Evolutionary conservation across 2,329 filamentous ascomycete genomes (phyloP).

Genomic region (Claviceps lovelessii): DNA sequence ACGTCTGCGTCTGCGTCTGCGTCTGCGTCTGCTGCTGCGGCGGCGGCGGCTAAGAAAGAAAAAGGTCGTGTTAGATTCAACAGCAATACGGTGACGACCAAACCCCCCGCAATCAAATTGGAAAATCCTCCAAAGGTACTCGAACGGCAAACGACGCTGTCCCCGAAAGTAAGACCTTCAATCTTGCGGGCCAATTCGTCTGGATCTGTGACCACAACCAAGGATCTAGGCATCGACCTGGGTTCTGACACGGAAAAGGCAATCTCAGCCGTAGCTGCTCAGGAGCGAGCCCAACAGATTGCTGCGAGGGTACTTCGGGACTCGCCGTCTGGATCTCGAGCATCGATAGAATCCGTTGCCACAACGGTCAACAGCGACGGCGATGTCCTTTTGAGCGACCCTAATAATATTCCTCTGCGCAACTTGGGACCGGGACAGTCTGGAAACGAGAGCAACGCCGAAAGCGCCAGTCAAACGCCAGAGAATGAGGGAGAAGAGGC

Average conservation of each 20-base stretch:
- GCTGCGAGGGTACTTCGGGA: constrained; percentile 25
- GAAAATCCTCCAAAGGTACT: not conserved
- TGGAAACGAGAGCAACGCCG: not conserved
- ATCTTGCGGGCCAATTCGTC: constrained; percentile 28
- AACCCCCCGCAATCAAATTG: constrained; percentile 11
- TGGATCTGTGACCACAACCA: constrained; percentile 20
- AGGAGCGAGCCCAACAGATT: constrained; percentile 27
- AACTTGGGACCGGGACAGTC: constrained; percentile 11
- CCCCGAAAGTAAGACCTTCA: constrained; percentile 24
- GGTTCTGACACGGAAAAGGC: constrained; percentile 14
- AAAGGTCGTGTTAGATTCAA: constrained; percentile 35
- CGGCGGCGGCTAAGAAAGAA: constrained; percentile 21
- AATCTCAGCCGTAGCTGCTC: constrained; percentile 26
- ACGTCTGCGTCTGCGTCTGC: too few relatives aligned
- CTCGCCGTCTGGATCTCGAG: constrained; percentile 21
- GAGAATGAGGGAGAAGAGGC: not conserved
- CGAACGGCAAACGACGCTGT: constrained; percentile 5
- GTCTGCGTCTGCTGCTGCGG: not conserved
- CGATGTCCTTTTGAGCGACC: constrained; percentile 11
- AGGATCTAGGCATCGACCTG: constrained; percentile 14
- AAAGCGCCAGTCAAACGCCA: not conserved
- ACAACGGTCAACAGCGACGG: constrained; percentile 16
- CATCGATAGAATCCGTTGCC: constrained; percentile 24
- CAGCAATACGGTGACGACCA: constrained; percentile 25
- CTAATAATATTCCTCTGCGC: constrained; percentile 18